phyloP scores from a whole-genome alignment of 2,329 filamentous ascomycete genomes.

The Leptoxyphium fumago region DNA sequence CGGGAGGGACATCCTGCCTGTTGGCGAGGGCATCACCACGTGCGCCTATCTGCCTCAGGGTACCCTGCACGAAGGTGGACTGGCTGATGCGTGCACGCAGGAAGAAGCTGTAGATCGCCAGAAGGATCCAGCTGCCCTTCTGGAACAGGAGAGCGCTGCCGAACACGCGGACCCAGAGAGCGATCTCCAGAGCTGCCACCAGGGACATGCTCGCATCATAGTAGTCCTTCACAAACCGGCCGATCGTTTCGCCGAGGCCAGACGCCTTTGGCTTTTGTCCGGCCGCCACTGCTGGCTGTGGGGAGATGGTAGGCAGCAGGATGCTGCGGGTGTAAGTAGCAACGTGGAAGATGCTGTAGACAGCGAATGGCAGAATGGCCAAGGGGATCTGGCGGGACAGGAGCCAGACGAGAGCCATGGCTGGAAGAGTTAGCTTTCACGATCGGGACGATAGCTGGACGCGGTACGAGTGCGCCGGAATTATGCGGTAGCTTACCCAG shows the following conservation, averaged over 20 bases:
- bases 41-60: slow-evolving; percentile 56
- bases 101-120: slow-evolving; percentile 79
- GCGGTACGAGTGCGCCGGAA: neutral
- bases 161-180: slow-evolving; percentile 70
- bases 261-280: slow-evolving; percentile 44
- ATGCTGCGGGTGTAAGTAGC: slow-evolving; percentile 91
- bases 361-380: slow-evolving; percentile 81
- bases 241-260: slow-evolving; percentile 67
- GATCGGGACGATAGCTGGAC: neutral
- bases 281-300: slow-evolving; percentile 39
- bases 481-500: slow-evolving; percentile 48
- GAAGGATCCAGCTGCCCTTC: slow-evolving; percentile 78
- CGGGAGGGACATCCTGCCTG: slow-evolving; percentile 74
- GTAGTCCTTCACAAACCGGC: slow-evolving; percentile 91
- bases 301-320: slow-evolving; percentile 73
- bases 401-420: slow-evolving; percentile 91
- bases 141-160: slow-evolving; percentile 74
- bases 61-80: slow-evolving; percentile 81
- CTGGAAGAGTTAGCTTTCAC: slow-evolving; percentile 30
- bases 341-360: slow-evolving; percentile 98
- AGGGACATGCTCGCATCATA: slow-evolving; percentile 93
- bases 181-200: slow-evolving; percentile 76
- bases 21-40: slow-evolving; percentile 70
- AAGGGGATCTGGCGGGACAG: slow-evolving; percentile 77
- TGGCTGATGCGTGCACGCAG: slow-evolving; percentile 79